Percentiles rank a stretch among this genome's conserved stretches.
Evolutionary conservation across 352 stramenopile genomes (phyloP).

Genomic region (Aphanomyces cochlioides): DNA sequence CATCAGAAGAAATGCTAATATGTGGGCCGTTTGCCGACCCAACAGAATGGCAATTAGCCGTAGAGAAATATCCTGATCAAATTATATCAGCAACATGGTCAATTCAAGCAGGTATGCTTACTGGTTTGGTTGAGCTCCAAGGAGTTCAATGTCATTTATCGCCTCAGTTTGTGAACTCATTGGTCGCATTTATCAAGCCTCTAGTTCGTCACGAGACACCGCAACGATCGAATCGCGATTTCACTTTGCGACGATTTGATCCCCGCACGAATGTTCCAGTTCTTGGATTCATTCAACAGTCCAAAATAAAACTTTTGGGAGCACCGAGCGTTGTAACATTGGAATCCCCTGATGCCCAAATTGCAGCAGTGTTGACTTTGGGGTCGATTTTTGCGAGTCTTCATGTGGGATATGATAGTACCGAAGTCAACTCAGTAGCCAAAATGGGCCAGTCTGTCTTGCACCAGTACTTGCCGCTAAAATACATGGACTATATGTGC

Average conservation of each 20-base stretch:
- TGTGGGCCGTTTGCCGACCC: constrained; percentile 65
- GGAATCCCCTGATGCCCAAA: neutral
- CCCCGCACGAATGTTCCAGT: constrained; percentile 32
- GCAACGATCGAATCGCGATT: too few relatives aligned
- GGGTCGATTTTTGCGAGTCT: constrained; percentile 17
- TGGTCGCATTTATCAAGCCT: constrained; percentile 37
- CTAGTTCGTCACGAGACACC: too few relatives aligned
- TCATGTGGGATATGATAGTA: neutral
- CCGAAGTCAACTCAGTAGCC: neutral
- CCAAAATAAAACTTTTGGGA: constrained; percentile 14
- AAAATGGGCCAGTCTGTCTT: neutral
- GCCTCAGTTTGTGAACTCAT: constrained; percentile 41
- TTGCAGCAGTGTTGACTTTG: neutral
- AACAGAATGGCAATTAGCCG: constrained; percentile 59
- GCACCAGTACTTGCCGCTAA: constrained; percentile 17
- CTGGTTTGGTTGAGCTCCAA: constrained; percentile 67
- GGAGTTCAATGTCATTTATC: constrained; percentile 66
- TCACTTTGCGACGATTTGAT: constrained; percentile 5
- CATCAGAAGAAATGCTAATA: constrained; percentile 52
- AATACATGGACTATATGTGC: neutral
- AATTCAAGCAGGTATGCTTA: constrained; percentile 33
- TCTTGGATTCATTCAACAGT: neutral
- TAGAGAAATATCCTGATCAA: constrained; percentile 71
- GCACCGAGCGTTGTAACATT: neutral
- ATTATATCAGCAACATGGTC: constrained; percentile 58